A percentile compares a stretch with the other conserved stretches of the same genome.
Conservation (phyloP, 371 early-diverging fungal species). For the Massospora cicadina region DNA sequence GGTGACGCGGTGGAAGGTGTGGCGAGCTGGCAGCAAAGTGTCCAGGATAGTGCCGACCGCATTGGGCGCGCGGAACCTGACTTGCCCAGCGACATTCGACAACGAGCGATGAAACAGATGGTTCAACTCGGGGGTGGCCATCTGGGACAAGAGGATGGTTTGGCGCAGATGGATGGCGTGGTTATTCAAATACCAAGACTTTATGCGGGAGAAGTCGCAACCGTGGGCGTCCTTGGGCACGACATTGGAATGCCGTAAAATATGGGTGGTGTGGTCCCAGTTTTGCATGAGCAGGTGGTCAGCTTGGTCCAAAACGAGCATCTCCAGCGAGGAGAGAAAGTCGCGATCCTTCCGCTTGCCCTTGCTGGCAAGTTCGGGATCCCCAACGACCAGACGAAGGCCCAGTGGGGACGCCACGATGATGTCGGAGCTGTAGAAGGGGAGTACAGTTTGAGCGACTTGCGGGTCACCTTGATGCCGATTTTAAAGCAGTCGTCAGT, state of each 20-base stretch:
- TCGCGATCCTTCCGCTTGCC: constrained; percentile 79
- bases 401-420: constrained; percentile 87
- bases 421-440: constrained; percentile 80
- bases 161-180: constrained; percentile 16
- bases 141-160: neutral
- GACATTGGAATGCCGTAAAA: constrained; percentile 63
- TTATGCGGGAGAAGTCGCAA: constrained; percentile 86
- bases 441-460: constrained; percentile 66
- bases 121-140: neutral
- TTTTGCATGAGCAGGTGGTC: constrained; percentile 90
- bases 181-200: constrained; percentile 70
- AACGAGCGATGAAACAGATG: neutral
- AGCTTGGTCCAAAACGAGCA: constrained; percentile 72
- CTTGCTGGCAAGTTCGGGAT: constrained; percentile 40
- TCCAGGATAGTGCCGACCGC: neutral
- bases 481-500: constrained; percentile 92
- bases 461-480: constrained; percentile 72
- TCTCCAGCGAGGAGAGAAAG: constrained; percentile 80
- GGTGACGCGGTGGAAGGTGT: neutral
- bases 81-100: neutral
- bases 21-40: neutral
- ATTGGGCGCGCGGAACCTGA: neutral
- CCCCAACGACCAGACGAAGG: constrained; percentile 66
- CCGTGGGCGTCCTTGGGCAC: constrained; percentile 75
- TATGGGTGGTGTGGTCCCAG: constrained; percentile 85